phyloP scores from a whole-genome alignment of 495 filamentous ascomycete genomes.

The Podospora fimiseda region DNA sequence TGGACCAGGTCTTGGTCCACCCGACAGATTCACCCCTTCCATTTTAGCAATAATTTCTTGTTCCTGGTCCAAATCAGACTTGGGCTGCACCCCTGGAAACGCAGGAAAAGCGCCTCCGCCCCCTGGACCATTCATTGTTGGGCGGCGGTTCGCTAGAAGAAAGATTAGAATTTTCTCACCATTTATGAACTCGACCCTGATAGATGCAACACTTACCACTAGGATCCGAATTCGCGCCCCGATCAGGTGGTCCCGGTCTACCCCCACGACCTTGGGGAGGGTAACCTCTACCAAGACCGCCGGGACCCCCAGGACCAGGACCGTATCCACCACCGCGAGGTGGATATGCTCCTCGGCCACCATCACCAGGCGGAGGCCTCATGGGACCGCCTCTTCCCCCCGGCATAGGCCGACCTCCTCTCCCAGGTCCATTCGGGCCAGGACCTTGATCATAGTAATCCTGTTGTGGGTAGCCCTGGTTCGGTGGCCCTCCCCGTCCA shows the following conservation, averaged over 20 bases:
- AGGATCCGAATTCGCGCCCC: slow-evolving; percentile 26
- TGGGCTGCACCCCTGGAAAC: slow-evolving; percentile 50
- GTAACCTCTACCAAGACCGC: slow-evolving; percentile 32
- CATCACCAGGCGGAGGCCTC: slow-evolving; percentile 28
- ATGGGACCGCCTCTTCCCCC: slow-evolving; percentile 39
- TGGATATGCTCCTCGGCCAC: slow-evolving; percentile 31
- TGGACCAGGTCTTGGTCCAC: slow-evolving; percentile 26
- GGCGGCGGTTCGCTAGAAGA: slow-evolving; percentile 26
- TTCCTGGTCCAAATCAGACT: slow-evolving; percentile 39
- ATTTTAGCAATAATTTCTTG: slow-evolving; percentile 48
- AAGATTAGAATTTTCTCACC: slow-evolving; percentile 3
- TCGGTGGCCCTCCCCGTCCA: slow-evolving; percentile 42
- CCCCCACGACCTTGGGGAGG: slow-evolving; percentile 34
- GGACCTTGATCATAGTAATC: slow-evolving; percentile 39
- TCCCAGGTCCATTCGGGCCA: slow-evolving; percentile 25
- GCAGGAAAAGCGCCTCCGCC: slow-evolving; percentile 62
- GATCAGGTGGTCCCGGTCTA: slow-evolving; percentile 32
- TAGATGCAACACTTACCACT: slow-evolving; percentile 25
- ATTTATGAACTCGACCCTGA: background rate
- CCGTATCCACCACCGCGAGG: slow-evolving; percentile 27
- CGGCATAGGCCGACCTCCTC: slow-evolving; percentile 35
- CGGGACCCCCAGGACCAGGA: slow-evolving; percentile 24
- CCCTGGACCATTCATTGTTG: slow-evolving; percentile 31
- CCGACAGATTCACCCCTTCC: slow-evolving; percentile 52
- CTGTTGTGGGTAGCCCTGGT: slow-evolving; percentile 46